A percentile compares a stretch with the other conserved stretches of the same genome.
Conservation (phyloP, 441 rosid genomes). For the Pelargonium myrrhifolium region DNA sequence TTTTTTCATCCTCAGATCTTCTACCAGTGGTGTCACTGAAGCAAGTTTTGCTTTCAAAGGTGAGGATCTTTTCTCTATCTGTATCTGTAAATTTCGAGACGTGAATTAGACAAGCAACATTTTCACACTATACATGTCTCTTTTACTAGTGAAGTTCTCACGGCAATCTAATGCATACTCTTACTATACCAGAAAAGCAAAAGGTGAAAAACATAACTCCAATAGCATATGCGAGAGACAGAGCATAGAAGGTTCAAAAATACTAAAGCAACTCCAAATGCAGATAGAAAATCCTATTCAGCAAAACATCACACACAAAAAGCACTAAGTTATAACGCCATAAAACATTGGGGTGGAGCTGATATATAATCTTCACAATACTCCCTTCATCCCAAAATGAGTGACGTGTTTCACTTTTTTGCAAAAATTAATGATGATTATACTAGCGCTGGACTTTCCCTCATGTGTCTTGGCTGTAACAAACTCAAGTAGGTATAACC, state of each 20-base stretch:
- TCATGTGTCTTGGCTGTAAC: too few species aligned
- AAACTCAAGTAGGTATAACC: too few species aligned
- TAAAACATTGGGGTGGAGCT: too few species aligned
- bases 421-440: too few species aligned
- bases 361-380: too few species aligned
- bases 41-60: constrained; percentile 82
- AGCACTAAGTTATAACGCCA: too few species aligned
- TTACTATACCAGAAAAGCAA: neutral
- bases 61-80: constrained; percentile 42
- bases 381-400: too few species aligned
- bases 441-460: too few species aligned
- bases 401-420: too few species aligned
- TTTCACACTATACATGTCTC: neutral
- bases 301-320: neutral
- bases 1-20: constrained; percentile 66
- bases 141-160: neutral
- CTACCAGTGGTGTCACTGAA: constrained; percentile 67
- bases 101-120: constrained; percentile 4
- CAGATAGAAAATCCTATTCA: neutral
- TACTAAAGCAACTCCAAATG: neutral
- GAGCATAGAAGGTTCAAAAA: constrained; percentile 1
- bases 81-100: constrained; percentile 34
- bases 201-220: neutral
- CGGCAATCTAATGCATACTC: neutral
- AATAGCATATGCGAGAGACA: neutral